Base-by-base conservation (phyloP, 306 rosid species). In the Lathyrus sativus region DNA sequence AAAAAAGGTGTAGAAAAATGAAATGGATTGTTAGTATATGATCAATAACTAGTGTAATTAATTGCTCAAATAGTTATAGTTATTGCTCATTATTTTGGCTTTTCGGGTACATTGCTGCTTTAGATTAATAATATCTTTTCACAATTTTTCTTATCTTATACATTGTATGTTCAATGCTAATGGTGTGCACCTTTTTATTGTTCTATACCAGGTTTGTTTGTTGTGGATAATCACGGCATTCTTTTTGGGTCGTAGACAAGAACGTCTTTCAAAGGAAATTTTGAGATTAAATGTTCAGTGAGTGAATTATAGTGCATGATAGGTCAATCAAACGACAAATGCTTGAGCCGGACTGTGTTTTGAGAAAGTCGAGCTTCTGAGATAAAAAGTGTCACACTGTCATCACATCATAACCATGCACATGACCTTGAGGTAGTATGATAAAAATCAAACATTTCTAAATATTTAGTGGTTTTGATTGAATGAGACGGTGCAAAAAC, bases 231-330 rank as follows among this genome's bases (percentile, higher is more conserved):
- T 80, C 67, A 76, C 86, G 3, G 99, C 96, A 33, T 82, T 85
- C 75, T 86, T 74, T 77, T 79, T 93, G 74, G 99, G 99, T 18
- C 87, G 85, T 68, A 88, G 85, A 44, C 98, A 90, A 80, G 75
- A 54, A 41, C 88, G 84, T 73, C 90, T 90, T 24, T 84, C 95
- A 45, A 85, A 81, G 68, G 76, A 76, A 73, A 55, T 65, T 71
- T 49, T 72, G 13, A 6, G 62, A 28, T 44, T 12, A 13, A 22
- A 31, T 46, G 24, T 76, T 53, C 45, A 11, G 59, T 72, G 35
- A 56, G 11, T 28, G 71, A 66, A 46, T 56, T 71, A 53, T 54
- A 45, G 58, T 55, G 10, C 22, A 28, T 29, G 29, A 55, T 68
- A 45, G 46, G 55, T 53, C 11, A 31, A 42, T 50, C 67, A 35